Evolutionary conservation across 2,329 filamentous ascomycete genomes (phyloP).

Genomic region (Ceratocystiopsis sp.): DNA sequence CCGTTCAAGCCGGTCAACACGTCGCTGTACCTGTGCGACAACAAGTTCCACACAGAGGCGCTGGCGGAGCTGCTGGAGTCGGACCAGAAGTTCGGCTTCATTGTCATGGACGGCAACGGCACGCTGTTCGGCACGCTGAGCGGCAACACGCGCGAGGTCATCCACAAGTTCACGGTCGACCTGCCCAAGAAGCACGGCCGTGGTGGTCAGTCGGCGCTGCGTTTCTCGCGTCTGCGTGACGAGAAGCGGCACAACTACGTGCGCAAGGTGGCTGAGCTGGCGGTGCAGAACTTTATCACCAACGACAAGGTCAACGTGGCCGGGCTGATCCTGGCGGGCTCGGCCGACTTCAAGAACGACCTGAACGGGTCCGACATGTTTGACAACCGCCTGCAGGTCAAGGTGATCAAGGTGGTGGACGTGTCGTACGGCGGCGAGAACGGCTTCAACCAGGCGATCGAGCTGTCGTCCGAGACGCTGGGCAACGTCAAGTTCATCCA

Average conservation of each 20-base stretch:
- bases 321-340: conserved; percentile 87
- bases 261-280: conserved; percentile 92
- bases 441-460: conserved; percentile 98
- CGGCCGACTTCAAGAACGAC: conserved; percentile 98
- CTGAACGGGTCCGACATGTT: conserved; percentile 96
- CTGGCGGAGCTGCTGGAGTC: conserved; percentile 94
- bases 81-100: conserved; percentile 98
- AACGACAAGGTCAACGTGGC: conserved; percentile 97
- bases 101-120: conserved; percentile 99
- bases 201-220: conserved; percentile 98
- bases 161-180: conserved; percentile 98
- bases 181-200: conserved; percentile 99
- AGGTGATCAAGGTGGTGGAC: conserved; percentile 99
- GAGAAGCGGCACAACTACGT: conserved; percentile 99
- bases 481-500: conserved; percentile 99
- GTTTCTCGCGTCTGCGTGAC: conserved; percentile 98
- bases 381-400: conserved; percentile 73
- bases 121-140: conserved; percentile 92
- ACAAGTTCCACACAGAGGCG: conserved; percentile 98
- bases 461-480: conserved; percentile 83
- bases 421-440: conserved; percentile 98
- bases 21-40: conserved; percentile 97
- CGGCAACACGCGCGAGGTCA: conserved; percentile 88
- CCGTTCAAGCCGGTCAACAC: conserved; percentile 99
- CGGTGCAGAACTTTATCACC: conserved; percentile 97